A percentile compares a stretch with the other conserved stretches of the same genome.
Conservation (phyloP, 2,329 filamentous ascomycete genomes). For the Sarocladium kiliense region DNA sequence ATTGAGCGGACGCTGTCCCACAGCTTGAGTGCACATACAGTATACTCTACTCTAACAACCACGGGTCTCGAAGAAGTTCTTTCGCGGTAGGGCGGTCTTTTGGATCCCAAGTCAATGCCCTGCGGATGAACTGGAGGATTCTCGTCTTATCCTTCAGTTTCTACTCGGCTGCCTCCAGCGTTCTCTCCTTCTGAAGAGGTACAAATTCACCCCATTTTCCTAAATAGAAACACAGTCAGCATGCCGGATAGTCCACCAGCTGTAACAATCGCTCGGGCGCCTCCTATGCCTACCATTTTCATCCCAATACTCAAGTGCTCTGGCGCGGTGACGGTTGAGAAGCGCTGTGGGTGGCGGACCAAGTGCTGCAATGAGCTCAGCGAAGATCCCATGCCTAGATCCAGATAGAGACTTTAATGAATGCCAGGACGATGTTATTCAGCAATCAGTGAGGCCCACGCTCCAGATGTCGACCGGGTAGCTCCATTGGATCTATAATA, state of each 20-base stretch:
- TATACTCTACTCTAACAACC: conserved; percentile 14
- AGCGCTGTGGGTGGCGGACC: conserved; percentile 17
- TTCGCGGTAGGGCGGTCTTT: conserved; percentile 18
- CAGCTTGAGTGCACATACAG: too few species aligned
- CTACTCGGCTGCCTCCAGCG: conserved; percentile 16
- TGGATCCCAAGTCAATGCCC: conserved; percentile 17
- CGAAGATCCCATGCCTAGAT: conserved; percentile 19
- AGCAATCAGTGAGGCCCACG: conserved; percentile 20
- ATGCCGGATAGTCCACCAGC: neutral
- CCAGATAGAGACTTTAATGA: neutral
- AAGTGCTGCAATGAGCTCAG: conserved; percentile 19
- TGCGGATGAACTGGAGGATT: conserved; percentile 18
- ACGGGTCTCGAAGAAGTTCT: conserved; percentile 19
- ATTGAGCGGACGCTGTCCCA: too few species aligned
- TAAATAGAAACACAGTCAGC: conserved; percentile 5
- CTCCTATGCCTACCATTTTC: conserved; percentile 15
- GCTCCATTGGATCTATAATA: conserved; percentile 19
- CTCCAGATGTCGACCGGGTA: conserved; percentile 24
- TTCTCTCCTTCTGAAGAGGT: conserved; percentile 16
- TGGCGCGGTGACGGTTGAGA: conserved; percentile 12
- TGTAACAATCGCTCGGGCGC: neutral
- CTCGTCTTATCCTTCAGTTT: conserved; percentile 14
- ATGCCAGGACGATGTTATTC: neutral
- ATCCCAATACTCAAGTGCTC: conserved; percentile 18
- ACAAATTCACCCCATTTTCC: conserved; percentile 17